Base-by-base conservation (phyloP, 495 filamentous ascomycete species). In the Filosporella fistucella region DNA sequence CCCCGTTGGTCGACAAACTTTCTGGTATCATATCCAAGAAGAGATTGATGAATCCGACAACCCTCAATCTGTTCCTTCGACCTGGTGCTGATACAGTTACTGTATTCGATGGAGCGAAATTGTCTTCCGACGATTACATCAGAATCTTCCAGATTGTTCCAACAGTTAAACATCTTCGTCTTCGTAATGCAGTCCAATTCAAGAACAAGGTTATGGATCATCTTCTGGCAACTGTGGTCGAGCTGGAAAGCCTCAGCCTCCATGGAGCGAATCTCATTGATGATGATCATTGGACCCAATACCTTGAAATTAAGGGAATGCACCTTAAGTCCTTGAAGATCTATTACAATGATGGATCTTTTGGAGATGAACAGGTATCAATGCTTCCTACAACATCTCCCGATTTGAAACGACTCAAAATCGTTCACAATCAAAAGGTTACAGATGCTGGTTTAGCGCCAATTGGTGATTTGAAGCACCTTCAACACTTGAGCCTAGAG, bases 141-240 rank as follows among this genome's bases (percentile, higher is more conserved):
- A 81, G 81, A 52, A 86, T 96, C 18, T 87, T 96, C 54, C 80
- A 87, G n/a, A 72, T 80, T 1, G 77, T 84, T 42, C 81, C 88
- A 4, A 71, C 65, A 12, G 67, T 94, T 26, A 77, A 77, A 42
- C 73, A 75, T 37, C 66, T 96, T 26, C 82, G 86, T 46, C 69
- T 93, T 35, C 77, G 80, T 30, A 88, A 91, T 58, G 86, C 80
- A n/a, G 82, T 88, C 26, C 88, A 93, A 55, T 82, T 95, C 74
- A 94, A 93, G 62, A 85, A 95, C 56, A 62, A 69, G 11, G 82
- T 88, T 21, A 71, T 95, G 59, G 74, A 91, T 16, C 94, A 88
- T 63, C 78, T 95, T 56, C 68, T 86, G 4, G 81, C 82, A 44
- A 81, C 85, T 18, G 65, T 84, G 32, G 68, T 82, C 30, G 56